Evolutionary conservation across 2,329 filamentous ascomycete genomes (phyloP), one percentile per base, ranked within the genome.

Genomic region (Fusarium poae): DNA sequence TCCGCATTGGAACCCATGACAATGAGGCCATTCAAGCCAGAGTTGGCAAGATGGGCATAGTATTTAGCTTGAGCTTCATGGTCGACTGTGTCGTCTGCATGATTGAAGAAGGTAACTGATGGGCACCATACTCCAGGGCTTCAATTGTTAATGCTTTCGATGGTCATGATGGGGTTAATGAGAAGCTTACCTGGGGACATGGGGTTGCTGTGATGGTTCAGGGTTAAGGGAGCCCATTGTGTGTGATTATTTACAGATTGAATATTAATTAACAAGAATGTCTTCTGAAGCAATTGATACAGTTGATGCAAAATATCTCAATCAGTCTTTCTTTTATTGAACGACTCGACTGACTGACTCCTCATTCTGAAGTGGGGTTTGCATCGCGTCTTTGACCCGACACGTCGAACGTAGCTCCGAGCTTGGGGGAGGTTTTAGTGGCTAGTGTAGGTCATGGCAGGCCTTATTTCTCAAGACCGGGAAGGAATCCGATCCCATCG

Each of bases 1-100:
- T 88, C 85, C 5, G 85, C 83, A 74, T 86, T 87, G 37, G 85
- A 86, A 44, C 85, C 85, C 44, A 87, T 80, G 52, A 86, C 82
- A 29, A 87, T 83, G 21, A 87, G 79, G 7, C 85, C 85, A 0
- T 81, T 78, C 5, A 87, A 79, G 5, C 84, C 83, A 3, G 83
- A 83, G 34, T 73, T 76, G 12, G 85, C 81, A 18, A 87, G 82
- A 70, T 87, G 84, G 25, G 79, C 62, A 73, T 82, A 87, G 78
- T 86, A 87, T 75, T 82, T 80, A 44, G 79, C 75, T 70, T 87
- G 85, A 4, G 83, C 73, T 6, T 74, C 77, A 25, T 84, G 76
- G 68, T 86, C 82, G 29, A 86, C 76, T 4, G 78, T 79, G 73
- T 87, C 85, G 21, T 81, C 82, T 16, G 69, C 74, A 23, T 79